Evolutionary conservation across 192 early-diverging fungal species (phyloP), one percentile per base, ranked within the genome.

Genomic region (Backusella australiensis): DNA sequence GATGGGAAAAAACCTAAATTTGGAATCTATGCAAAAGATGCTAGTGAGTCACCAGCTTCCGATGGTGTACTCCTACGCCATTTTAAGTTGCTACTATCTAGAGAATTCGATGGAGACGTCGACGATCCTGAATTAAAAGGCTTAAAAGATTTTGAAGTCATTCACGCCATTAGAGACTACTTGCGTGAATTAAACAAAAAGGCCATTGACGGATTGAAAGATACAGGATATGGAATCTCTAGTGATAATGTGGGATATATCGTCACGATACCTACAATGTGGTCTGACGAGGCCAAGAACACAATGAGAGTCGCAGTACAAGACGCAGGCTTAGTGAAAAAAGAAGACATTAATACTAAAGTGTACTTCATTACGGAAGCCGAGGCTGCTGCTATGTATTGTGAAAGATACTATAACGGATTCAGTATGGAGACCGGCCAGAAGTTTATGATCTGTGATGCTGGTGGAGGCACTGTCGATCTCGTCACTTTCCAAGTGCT

Each of bases 261-360:
- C 2, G 4, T 59, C 21, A 59, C 53, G 2, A 59, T 59, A 21
- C 53, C 53, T 8, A 8, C 53, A 12, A 59, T 59, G 53, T 87
- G 86, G 86, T 81, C 82, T 11, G 86, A 87, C 68, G 66, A 79
- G 29, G 86, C 86, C 26, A 87, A 85, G 76, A 83, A 78, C 4
- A 81, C 81, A 29, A 89, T 89, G 88, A 77, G 86, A 69, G 81
- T 84, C n/a, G 85, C 86, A 26, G 85, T 85, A 15, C 80, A 84
- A 41, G 71, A 89, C 32, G 88, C 88, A 34, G 85, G 85, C 5
- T 6, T 87, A 26, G 84, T 89, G 23, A 67, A 80, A 21, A 41
- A 81, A 17, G 59, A 35, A 17, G 84, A 87, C 32, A 84, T 49
- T n/a, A 8, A 49, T n/a, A 6, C 17, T 5, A 49, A 82, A 32